phyloP scores from a whole-genome alignment of 352 stramenopile species.

The Globisporangium solare region DNA sequence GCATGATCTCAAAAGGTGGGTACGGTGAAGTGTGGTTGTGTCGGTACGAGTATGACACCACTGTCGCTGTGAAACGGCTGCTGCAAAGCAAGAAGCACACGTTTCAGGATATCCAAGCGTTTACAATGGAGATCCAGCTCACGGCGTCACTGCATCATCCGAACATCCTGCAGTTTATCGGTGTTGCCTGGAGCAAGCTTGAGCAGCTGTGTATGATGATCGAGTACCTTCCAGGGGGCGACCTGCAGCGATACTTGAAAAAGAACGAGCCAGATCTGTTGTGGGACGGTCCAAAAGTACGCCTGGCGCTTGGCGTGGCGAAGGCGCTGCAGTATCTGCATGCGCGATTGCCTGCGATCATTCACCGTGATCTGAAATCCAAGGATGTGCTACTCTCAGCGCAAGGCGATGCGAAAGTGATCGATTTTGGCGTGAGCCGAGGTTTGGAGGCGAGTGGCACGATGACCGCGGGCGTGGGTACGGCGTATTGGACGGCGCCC shows the following conservation, averaged over 20 bases:
- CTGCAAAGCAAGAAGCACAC: slow-evolving; percentile 23
- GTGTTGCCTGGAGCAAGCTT: too few relatives aligned
- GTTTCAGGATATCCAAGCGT: slow-evolving; percentile 33
- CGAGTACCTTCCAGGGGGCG: too few relatives aligned
- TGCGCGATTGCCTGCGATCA: slow-evolving; percentile 20
- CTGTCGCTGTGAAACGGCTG: slow-evolving; percentile 38
- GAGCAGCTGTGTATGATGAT: too few relatives aligned
- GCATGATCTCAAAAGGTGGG: slow-evolving; percentile 19
- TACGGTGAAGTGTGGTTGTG: slow-evolving; percentile 48
- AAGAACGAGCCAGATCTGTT: too few relatives aligned
- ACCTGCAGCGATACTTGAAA: too few relatives aligned
- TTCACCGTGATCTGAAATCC: slow-evolving; percentile 49
- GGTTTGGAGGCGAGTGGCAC: too few relatives aligned
- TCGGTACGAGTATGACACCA: slow-evolving; percentile 27
- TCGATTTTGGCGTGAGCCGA: too few relatives aligned
- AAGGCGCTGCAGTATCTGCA: slow-evolving; percentile 39
- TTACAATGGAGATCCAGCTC: neutral
- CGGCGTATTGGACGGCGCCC: slow-evolving; percentile 27
- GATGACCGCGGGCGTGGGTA: slow-evolving; percentile 5
- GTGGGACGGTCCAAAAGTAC: too few relatives aligned
- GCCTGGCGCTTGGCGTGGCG: too few relatives aligned
- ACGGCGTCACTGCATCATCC: too few relatives aligned
- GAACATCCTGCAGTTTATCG: too few relatives aligned
- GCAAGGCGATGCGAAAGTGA: too few relatives aligned
- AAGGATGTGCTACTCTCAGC: neutral